phyloP scores from a whole-genome alignment of 179 eudicot species.

The Heliamphora ciliata region DNA sequence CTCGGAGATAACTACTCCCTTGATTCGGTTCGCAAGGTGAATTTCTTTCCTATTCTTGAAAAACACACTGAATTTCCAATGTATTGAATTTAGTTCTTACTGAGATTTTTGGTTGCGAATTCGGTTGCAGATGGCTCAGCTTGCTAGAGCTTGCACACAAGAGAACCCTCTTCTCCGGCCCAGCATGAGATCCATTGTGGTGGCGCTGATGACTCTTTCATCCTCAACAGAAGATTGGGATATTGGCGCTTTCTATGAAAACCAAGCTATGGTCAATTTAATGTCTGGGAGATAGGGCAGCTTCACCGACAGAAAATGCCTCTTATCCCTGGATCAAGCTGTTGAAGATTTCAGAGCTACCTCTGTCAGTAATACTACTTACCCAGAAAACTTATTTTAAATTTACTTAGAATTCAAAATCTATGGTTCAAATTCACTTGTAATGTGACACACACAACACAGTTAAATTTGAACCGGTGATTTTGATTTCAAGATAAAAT shows the following conservation, averaged over 20 bases:
- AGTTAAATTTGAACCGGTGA: too few species aligned
- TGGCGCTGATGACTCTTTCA: slow-evolving; percentile 45
- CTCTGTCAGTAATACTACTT: too few species aligned
- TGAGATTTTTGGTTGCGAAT: not conserved
- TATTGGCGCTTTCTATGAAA: slow-evolving; percentile 32
- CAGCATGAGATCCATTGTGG: slow-evolving; percentile 61
- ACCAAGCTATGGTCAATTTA: slow-evolving; percentile 30
- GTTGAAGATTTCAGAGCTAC: not conserved
- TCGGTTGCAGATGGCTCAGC: slow-evolving; percentile 50
- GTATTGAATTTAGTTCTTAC: too few species aligned
- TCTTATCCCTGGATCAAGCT: not conserved
- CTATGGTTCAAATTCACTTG: too few species aligned
- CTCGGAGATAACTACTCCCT: slow-evolving; percentile 48
- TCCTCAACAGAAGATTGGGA: slow-evolving; percentile 44
- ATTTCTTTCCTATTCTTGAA: not conserved
- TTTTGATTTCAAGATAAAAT: too few species aligned
- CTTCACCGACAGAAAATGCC: not conserved
- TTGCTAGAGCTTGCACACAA: slow-evolving; percentile 55
- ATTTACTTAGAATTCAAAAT: too few species aligned
- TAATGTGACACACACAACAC: too few species aligned
- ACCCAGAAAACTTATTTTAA: too few species aligned
- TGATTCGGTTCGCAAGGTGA: slow-evolving; percentile 56
- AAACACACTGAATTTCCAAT: not conserved
- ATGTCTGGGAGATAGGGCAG: slow-evolving; percentile 45
- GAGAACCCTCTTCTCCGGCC: slow-evolving; percentile 48